phyloP scores from a whole-genome alignment of 371 early-diverging fungal genomes.

The Chytridium lagenaria region DNA sequence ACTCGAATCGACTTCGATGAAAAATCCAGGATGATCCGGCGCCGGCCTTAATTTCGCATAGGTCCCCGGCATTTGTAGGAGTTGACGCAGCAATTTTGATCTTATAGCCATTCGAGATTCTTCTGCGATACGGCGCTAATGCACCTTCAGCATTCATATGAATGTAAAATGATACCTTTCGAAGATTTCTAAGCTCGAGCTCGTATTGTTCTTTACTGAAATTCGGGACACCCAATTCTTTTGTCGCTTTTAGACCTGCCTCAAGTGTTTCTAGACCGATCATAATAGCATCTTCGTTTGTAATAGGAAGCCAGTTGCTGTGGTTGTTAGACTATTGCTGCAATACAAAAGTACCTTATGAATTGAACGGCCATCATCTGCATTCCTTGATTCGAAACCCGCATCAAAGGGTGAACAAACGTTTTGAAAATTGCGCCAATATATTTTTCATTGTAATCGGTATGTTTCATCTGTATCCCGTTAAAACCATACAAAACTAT shows the following conservation, averaged over 20 bases:
- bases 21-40: constrained; percentile 56
- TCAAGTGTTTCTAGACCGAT: constrained; percentile 49
- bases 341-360: too few species aligned
- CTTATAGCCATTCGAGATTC: constrained; percentile 53
- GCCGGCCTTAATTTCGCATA: constrained; percentile 49
- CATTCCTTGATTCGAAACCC: constrained; percentile 41
- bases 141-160: not conserved
- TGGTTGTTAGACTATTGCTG: not conserved
- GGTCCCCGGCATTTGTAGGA: constrained; percentile 55
- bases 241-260: constrained; percentile 45
- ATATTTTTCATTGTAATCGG: constrained; percentile 53
- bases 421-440: constrained; percentile 57
- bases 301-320: constrained; percentile 58
- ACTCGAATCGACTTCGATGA: constrained; percentile 49
- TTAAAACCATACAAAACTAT: not conserved
- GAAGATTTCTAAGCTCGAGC: constrained; percentile 33
- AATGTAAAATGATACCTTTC: constrained; percentile 30
- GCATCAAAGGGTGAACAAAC: constrained; percentile 54
- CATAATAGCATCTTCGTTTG: constrained; percentile 51
- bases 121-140: constrained; percentile 41
- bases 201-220: constrained; percentile 42
- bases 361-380: constrained; percentile 59
- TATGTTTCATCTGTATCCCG: constrained; percentile 45
- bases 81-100: constrained; percentile 49
- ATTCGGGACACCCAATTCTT: constrained; percentile 35